A percentile compares a stretch with the other conserved stretches of the same genome.
phyloP scores from a whole-genome alignment of 768 basidiomycete genomes.

The Psilocybe tampanensis region DNA sequence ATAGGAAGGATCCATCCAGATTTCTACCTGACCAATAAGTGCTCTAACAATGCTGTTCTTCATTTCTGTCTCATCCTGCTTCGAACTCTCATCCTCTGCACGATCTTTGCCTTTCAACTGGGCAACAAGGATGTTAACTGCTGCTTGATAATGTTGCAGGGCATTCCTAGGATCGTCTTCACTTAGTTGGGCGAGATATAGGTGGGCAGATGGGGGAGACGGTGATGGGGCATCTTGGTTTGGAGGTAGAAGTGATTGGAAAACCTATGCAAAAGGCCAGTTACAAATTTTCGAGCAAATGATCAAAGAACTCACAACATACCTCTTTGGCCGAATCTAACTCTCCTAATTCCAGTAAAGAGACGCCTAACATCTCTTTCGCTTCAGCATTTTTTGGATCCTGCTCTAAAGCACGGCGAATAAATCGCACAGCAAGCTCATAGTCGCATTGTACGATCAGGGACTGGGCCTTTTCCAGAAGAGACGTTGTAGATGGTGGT shows the following conservation, averaged over 20 bases:
- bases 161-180: conserved; percentile 77
- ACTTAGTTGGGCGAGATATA: conserved; percentile 86
- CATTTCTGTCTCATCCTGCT: conserved; percentile 56
- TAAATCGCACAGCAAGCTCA: conserved; percentile 75
- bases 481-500: conserved; percentile 54
- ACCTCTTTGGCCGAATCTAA: conserved; percentile 72
- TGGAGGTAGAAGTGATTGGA: conserved; percentile 62
- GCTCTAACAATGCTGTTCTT: conserved; percentile 75
- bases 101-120: conserved; percentile 79
- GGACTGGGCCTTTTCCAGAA: conserved; percentile 79
- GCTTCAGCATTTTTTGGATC: conserved; percentile 67
- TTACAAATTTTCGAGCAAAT: neutral
- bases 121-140: conserved; percentile 65
- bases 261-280: conserved; percentile 48
- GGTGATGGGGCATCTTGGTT: conserved; percentile 57
- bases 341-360: conserved; percentile 79
- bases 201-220: conserved; percentile 78
- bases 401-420: conserved; percentile 64
- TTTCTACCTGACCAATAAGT: conserved; percentile 87
- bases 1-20: conserved; percentile 92
- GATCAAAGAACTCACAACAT: neutral
- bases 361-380: conserved; percentile 80
- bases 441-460: conserved; percentile 86
- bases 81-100: conserved; percentile 38
- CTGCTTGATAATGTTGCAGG: conserved; percentile 77